Evolutionary conservation across 345 rosid genomes (phyloP).

Genomic region (Anacardium occidentale): DNA sequence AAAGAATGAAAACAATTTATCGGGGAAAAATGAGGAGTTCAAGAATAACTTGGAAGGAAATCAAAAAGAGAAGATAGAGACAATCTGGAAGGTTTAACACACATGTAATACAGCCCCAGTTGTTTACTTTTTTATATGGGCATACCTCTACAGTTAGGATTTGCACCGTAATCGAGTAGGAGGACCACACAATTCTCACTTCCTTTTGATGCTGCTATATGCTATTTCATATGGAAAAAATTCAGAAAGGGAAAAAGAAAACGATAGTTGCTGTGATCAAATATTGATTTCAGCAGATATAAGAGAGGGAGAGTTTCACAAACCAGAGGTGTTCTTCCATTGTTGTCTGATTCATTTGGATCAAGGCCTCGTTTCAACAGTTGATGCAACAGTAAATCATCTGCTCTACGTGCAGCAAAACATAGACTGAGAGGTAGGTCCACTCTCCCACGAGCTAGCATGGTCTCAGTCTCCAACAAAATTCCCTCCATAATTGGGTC

Average conservation of each 20-base stretch:
- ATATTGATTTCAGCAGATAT: background rate
- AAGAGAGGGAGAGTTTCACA: slow-evolving; percentile 16
- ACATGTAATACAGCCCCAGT: background rate
- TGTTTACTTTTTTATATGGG: background rate
- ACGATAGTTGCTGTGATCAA: background rate
- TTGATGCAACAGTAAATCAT: slow-evolving; percentile 69
- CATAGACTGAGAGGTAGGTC: slow-evolving; percentile 74
- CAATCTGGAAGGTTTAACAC: background rate
- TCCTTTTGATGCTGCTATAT: slow-evolving; percentile 84
- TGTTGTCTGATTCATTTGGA: slow-evolving; percentile 83
- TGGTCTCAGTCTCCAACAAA: slow-evolving; percentile 65
- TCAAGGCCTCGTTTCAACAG: slow-evolving; percentile 75
- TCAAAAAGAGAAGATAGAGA: background rate
- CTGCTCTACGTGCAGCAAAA: slow-evolving; percentile 79
- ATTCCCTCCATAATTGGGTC: slow-evolving; percentile 71
- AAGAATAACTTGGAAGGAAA: background rate
- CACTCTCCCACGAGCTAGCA: slow-evolving; percentile 74
- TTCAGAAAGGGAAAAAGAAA: background rate
- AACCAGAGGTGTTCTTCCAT: slow-evolving; percentile 75
- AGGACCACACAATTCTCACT: slow-evolving; percentile 63
- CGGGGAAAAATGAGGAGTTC: too few species aligned
- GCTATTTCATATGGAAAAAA: slow-evolving; percentile 37
- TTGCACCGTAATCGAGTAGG: slow-evolving; percentile 63
- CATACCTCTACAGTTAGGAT: slow-evolving; percentile 73
- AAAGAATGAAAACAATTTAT: too few species aligned